Conservation (phyloP, 2,329 filamentous ascomycete species). For the Pseudogymnoascus sp. region DNA sequence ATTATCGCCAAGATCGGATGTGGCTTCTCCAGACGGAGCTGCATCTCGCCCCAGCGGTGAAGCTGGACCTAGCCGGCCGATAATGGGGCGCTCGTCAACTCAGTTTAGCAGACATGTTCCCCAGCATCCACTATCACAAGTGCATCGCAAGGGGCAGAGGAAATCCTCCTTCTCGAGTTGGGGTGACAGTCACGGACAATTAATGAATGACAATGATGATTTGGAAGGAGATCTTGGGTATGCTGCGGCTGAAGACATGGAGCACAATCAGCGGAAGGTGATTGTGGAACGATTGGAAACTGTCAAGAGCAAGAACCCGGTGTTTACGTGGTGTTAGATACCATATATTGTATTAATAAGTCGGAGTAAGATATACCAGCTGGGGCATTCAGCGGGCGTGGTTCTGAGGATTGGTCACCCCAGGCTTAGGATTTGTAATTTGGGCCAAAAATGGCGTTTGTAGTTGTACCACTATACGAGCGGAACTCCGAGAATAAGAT, state of each 20-base stretch:
- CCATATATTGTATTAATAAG: conserved; percentile 4
- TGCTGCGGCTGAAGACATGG: conserved; percentile 87
- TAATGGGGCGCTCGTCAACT: conserved; percentile 18
- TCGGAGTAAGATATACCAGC: conserved; percentile 7
- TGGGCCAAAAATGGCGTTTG: conserved; percentile 7
- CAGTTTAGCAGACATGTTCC: conserved; percentile 29
- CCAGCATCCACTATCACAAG: conserved; percentile 18
- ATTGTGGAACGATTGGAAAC: conserved; percentile 95
- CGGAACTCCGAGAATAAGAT: conserved; percentile 2
- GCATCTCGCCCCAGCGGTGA: conserved; percentile 12
- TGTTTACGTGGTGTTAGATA: conserved; percentile 89
- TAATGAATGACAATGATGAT: conserved; percentile 59
- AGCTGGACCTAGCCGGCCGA: conserved; percentile 16
- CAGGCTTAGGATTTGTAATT: conserved; percentile 4
- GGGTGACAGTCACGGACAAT: conserved; percentile 16
- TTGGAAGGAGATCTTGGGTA: conserved; percentile 90
- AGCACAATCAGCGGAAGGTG: conserved; percentile 82
- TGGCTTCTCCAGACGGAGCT: neutral
- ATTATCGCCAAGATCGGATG: conserved; percentile 14
- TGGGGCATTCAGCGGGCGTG: conserved; percentile 4
- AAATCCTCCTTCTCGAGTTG: conserved; percentile 33
- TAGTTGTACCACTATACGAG: conserved; percentile 7
- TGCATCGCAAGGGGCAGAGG: conserved; percentile 16
- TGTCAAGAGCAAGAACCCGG: conserved; percentile 88
- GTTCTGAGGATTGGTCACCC: conserved; percentile 6